Base-by-base conservation (phyloP, 192 early-diverging fungal genomes). In the Mortierella alpina region DNA sequence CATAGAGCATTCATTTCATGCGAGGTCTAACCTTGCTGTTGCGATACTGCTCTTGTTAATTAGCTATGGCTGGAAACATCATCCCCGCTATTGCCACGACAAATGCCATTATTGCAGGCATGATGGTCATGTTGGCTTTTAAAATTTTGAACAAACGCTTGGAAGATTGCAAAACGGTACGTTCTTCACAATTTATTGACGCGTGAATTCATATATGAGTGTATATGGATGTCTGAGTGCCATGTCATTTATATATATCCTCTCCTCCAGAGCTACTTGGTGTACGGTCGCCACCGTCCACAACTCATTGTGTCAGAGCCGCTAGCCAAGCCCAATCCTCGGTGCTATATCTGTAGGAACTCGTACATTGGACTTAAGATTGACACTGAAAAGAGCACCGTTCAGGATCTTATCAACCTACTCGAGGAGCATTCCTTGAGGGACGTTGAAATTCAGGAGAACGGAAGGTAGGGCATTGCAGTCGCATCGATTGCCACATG, bases 11-110 rank as follows among this genome's bases (percentile, higher is more conserved):
- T 55, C n/a, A 22, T 20, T 22, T 55, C n/a, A 8, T 4, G n/a
- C 8, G 54, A 55, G n/a, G 17, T 51, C n/a, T 51, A n/a, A 55
- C 9, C 18, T 3, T 31, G 4, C 54, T 18, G 10, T 40, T 62
- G 42, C 31, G 52, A 20, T 12, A 68, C 11, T 11, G 44, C 4
- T 39, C 31, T 22, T 20, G 7, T n/a, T 15, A 41, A 45, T 66
- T 70, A 94, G 95, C 96, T 42, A 99, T 99, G 95, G 98, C 98
- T 7, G 97, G 97, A 58, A 98, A 97, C 72, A 99, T 99, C 66
- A 98, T 99, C 65, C 97, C 97, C 1, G 97, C 97, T 39, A 96
- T 99, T 64, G 97, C 98, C 48, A 99, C 98, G 0, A 98, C 98
- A 14, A 99, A 99, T 67, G 98, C 97, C 8, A 93, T 98, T 39